Base-by-base conservation (phyloP, 2,329 filamentous ascomycete species). In the Penicillium sp. region DNA sequence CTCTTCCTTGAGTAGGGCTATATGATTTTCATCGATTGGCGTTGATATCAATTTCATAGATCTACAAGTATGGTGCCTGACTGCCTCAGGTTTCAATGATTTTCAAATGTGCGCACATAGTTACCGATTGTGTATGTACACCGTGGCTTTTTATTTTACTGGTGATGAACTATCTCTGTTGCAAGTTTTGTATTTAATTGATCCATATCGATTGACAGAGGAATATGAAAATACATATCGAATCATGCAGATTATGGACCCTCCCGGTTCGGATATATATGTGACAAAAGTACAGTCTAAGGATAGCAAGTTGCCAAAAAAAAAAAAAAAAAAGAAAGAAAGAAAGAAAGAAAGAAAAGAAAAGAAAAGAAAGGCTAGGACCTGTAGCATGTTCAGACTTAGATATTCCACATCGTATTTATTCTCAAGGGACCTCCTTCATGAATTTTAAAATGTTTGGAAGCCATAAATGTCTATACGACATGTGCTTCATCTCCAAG, bases 41-140 rank as follows among this genome's bases (percentile, higher is more conserved):
- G 24, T 43, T 15, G 38, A 28, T 21, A 15, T 12, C 31, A 43
- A 43, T 21, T 6, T 29, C 46, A 43, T 43, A 38, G 41, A 44
- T 45, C 37, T 34, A 33, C 17, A 22, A 31, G 15, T 17, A 13
- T 17, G 12, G 4, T 19, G 37, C 6, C 13, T 21, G 2, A 7
- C 1, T 41, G 37, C 48, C 48, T 49, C 35, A 49, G 42, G 48
- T 31, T 32, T 45, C 37, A 12, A 24, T 29, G 0, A 13, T 29
- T 45, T 38, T 33, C 26, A 9, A 44, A 7, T n/a, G 38, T 48
- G 22, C 28, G 7, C 45, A 22, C 47, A 39, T 29, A 28, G 35
- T 29, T 40, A 28, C 22, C 42, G 22, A 50, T 26, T 28, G 34
- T 22, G 26, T 49, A 49, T 22, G 21, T 49, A 49, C 46, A 49